Evolutionary conservation across 2,329 filamentous ascomycete species (phyloP).

Genomic region (Nigrospora oryzae): DNA sequence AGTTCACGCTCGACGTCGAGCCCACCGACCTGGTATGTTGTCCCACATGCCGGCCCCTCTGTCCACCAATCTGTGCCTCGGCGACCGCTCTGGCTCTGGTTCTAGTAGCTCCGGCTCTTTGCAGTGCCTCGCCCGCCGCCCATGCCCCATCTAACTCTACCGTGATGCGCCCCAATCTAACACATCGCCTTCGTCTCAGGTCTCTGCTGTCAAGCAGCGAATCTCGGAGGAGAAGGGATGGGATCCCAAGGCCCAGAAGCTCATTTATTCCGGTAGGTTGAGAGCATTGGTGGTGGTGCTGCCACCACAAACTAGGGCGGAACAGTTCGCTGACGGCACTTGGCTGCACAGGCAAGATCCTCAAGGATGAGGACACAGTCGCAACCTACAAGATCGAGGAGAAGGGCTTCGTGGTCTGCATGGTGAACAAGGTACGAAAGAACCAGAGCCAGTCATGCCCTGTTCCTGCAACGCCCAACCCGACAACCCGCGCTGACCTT

Average conservation of each 20-base stretch:
- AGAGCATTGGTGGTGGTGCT: neutral
- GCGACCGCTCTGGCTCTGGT: constrained; percentile 1
- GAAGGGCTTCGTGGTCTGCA: constrained; percentile 98
- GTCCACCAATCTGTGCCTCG: constrained; percentile 4
- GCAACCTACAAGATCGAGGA: constrained; percentile 98
- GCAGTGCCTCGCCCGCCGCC: constrained; percentile 3
- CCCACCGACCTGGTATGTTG: constrained; percentile 77
- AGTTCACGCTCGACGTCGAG: constrained; percentile 94
- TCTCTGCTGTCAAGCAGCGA: constrained; percentile 86
- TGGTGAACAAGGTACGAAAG: constrained; percentile 79
- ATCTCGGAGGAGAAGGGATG: constrained; percentile 89
- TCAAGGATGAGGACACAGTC: constrained; percentile 95
- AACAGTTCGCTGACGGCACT: neutral
- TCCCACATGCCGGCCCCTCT: constrained; percentile 15
- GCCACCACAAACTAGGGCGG: too few species aligned
- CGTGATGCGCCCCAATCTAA: too few species aligned
- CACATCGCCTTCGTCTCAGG: constrained; percentile 39
- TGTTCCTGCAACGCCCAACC: too few species aligned
- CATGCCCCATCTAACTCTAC: constrained; percentile 4
- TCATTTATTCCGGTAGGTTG: constrained; percentile 91
- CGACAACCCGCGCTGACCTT: neutral
- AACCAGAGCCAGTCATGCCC: neutral
- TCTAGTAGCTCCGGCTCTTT: neutral
- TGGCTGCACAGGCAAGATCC: constrained; percentile 72
- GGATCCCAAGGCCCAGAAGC: constrained; percentile 83